Conservation (phyloP, 352 stramenopile genomes). For the Phytophthora parvispora region DNA sequence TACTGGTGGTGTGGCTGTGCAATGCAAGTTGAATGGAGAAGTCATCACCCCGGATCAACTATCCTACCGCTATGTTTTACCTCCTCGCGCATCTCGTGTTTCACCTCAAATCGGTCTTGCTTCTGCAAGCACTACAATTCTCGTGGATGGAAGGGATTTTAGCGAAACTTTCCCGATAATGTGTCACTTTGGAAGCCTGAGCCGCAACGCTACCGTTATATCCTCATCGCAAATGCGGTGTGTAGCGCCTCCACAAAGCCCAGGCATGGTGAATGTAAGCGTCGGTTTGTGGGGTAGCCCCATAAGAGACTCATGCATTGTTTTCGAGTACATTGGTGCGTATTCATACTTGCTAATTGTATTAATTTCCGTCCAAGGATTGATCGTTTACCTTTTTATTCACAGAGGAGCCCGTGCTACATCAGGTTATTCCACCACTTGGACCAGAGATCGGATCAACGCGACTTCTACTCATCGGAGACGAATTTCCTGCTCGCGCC, state of each 20-base stretch:
- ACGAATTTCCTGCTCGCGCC: constrained; percentile 23
- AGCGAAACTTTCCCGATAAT: constrained; percentile 24
- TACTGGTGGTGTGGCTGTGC: constrained; percentile 13
- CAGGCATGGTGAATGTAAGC: constrained; percentile 16
- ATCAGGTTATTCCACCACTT: constrained; percentile 36
- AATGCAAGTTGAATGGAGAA: constrained; percentile 37
- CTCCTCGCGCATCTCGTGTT: constrained; percentile 15
- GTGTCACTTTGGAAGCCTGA: constrained; percentile 42
- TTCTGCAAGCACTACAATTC: constrained; percentile 23
- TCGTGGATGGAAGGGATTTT: constrained; percentile 48
- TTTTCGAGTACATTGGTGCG: constrained; percentile 49
- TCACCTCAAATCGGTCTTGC: constrained; percentile 32
- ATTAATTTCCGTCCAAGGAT: not conserved
- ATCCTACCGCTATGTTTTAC: constrained; percentile 40
- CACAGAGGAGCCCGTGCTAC: constrained; percentile 38
- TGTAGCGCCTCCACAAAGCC: constrained; percentile 22
- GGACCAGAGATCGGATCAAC: constrained; percentile 42
- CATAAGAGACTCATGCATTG: constrained; percentile 3
- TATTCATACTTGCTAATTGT: not conserved
- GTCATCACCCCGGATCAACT: constrained; percentile 19
- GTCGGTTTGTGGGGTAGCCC: constrained; percentile 9
- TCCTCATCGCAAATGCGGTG: constrained; percentile 40
- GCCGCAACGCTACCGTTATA: constrained; percentile 12
- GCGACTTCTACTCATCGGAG: constrained; percentile 38
- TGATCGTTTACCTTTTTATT: constrained; percentile 7